Conservation (phyloP, 2,329 filamentous ascomycete genomes). For the Monilinia aucupariae region DNA sequence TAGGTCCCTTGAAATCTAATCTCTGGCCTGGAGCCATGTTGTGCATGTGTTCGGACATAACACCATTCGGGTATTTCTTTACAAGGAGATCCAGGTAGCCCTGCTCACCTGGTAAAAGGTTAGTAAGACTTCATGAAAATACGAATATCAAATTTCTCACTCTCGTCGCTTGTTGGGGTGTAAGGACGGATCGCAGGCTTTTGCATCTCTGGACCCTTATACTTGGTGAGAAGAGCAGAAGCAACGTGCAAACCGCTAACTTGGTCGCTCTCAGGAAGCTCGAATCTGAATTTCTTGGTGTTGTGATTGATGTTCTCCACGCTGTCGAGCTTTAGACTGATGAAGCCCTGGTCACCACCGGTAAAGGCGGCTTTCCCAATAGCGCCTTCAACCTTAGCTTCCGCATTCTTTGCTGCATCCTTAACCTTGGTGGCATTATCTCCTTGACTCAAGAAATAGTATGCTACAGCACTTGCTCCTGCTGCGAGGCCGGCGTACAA, state of each 20-base stretch:
- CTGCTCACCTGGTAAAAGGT: slow-evolving; percentile 51
- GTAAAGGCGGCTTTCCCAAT: slow-evolving; percentile 52
- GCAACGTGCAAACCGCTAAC: slow-evolving; percentile 77
- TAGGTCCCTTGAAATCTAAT: slow-evolving; percentile 88
- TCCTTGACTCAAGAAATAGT: slow-evolving; percentile 45
- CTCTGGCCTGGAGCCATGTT: slow-evolving; percentile 73
- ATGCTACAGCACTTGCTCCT: slow-evolving; percentile 50
- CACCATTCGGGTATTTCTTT: slow-evolving; percentile 84
- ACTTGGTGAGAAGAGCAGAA: slow-evolving; percentile 89
- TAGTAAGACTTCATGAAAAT: slow-evolving; percentile 14
- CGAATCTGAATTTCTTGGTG: slow-evolving; percentile 88
- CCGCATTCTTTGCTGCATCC: slow-evolving; percentile 51
- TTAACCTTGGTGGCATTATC: slow-evolving; percentile 49
- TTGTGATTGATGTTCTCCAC: slow-evolving; percentile 85
- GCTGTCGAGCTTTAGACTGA: slow-evolving; percentile 72
- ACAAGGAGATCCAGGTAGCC: slow-evolving; percentile 85
- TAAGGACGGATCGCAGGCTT: slow-evolving; percentile 90
- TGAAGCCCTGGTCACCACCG: slow-evolving; percentile 84
- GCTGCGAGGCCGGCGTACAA: slow-evolving; percentile 57
- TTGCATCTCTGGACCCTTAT: slow-evolving; percentile 72
- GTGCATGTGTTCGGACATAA: slow-evolving; percentile 89
- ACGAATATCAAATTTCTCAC: slow-evolving; percentile 40
- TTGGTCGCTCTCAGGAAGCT: slow-evolving; percentile 75
- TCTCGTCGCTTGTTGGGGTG: slow-evolving; percentile 83
- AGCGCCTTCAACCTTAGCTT: slow-evolving; percentile 42